Percentiles rank a stretch among this genome's conserved stretches.
Evolutionary conservation across 768 basidiomycete genomes (phyloP).

Genomic region (Amanita brunnescens): DNA sequence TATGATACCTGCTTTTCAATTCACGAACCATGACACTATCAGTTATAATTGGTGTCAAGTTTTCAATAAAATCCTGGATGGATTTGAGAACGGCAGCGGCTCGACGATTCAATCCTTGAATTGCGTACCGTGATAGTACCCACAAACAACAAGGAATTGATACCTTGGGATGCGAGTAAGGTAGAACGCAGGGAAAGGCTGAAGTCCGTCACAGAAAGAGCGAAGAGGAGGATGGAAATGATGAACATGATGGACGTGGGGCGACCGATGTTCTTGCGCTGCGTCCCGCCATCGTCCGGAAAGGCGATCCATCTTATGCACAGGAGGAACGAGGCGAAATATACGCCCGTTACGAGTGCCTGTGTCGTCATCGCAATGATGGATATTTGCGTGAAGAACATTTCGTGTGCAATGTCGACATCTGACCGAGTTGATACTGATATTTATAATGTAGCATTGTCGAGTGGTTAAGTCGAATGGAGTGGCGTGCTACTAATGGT

Average conservation of each 20-base stretch:
- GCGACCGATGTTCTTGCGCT: neutral
- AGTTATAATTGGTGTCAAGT: neutral
- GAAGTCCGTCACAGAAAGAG: neutral
- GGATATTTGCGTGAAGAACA: neutral
- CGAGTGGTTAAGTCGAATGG: too few species aligned
- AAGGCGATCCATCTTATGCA: neutral
- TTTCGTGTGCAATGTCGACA: too few species aligned
- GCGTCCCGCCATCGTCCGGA: neutral
- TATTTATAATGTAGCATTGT: too few species aligned
- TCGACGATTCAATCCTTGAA: neutral
- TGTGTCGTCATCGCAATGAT: neutral
- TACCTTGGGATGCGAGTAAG: neutral
- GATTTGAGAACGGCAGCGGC: neutral
- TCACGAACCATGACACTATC: slow-evolving; percentile 1
- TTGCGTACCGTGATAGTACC: neutral
- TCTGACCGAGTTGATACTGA: too few species aligned
- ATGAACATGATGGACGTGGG: neutral
- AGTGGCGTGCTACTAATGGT: too few species aligned
- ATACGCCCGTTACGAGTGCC: slow-evolving; percentile 1
- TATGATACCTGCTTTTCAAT: neutral
- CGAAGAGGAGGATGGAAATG: neutral
- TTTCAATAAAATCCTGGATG: neutral
- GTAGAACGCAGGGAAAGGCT: neutral
- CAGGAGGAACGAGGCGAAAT: neutral
- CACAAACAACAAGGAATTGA: neutral